These are phyloP conservation scores for Saccharomycopsis sp. DNA, from an alignment of 805 yeast genomes.

Conservation along the genomic window DNA sequence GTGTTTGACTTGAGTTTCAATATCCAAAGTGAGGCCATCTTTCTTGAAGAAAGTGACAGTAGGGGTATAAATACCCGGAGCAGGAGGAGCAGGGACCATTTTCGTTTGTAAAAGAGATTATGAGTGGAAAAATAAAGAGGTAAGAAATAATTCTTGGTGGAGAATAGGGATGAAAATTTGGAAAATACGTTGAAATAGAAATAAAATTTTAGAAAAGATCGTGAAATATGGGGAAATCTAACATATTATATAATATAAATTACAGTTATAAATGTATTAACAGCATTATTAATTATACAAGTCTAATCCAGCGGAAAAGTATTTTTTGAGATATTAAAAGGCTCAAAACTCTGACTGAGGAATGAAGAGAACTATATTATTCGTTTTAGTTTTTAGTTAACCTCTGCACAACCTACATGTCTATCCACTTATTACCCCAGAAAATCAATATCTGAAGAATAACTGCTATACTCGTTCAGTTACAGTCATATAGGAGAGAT, in stretches of 20 bases:
- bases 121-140: neutral
- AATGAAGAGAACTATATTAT: too few species aligned
- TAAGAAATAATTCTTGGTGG: neutral
- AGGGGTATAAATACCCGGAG: slow-evolving; percentile 44
- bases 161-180: neutral
- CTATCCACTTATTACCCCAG: too few species aligned
- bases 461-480: too few species aligned
- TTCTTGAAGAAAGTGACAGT: slow-evolving; percentile 47
- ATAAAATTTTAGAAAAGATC: neutral
- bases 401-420: too few species aligned
- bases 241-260: neutral
- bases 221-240: slow-evolving; percentile 1
- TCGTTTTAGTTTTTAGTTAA: too few species aligned
- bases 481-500: too few species aligned
- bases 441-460: too few species aligned
- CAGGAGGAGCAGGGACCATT: slow-evolving; percentile 21
- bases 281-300: too few species aligned
- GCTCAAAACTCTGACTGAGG: too few species aligned
- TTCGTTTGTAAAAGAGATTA: neutral
- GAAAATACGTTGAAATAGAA: neutral
- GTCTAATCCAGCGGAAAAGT: too few species aligned
- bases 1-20: slow-evolving; percentile 40
- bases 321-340: too few species aligned
- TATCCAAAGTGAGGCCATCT: slow-evolving; percentile 36
- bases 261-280: too few species aligned